These are phyloP conservation scores for Scheffersomyces illinoinensis DNA, from an alignment of 1,139 yeast species.

Conservation along the genomic window DNA sequence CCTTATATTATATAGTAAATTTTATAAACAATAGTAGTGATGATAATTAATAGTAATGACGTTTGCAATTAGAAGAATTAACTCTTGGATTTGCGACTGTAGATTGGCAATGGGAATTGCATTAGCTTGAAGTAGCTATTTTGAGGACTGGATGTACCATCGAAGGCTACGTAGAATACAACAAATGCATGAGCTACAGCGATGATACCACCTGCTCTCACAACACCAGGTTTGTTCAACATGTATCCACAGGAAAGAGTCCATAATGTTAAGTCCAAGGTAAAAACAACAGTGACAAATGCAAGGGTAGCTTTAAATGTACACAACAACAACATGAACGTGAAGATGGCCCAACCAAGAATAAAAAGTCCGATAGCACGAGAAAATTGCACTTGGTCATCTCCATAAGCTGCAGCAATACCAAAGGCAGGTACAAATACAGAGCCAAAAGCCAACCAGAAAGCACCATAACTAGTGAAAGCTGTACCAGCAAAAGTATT, in stretches of 20 bases:
- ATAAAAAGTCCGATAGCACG: conserved; percentile 46
- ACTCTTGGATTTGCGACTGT: background rate
- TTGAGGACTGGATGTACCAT: conserved; percentile 31
- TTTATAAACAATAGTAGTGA: background rate
- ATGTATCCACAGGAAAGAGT: conserved; percentile 44
- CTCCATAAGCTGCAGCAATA: conserved; percentile 25
- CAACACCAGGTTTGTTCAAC: conserved; percentile 28
- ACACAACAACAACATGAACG: conserved; percentile 37
- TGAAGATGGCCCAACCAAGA: conserved; percentile 48
- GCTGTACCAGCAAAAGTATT: conserved; percentile 41
- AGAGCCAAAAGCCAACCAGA: conserved; percentile 40
- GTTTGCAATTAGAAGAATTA: background rate
- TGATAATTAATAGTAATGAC: background rate
- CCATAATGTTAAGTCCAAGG: conserved; percentile 40
- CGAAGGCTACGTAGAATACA: conserved; percentile 44
- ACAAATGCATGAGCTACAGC: conserved; percentile 41
- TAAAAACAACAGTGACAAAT: conserved; percentile 35
- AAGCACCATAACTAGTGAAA: conserved; percentile 36
- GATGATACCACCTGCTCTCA: conserved; percentile 47
- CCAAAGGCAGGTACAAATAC: conserved; percentile 34
- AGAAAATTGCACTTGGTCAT: conserved; percentile 21
- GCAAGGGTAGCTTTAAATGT: conserved; percentile 48
- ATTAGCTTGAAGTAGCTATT: conserved; percentile 25
- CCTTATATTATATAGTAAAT: background rate
- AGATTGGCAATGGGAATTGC: background rate